These are phyloP conservation scores for Quillaja saponaria DNA, from an alignment of 306 rosid species.

Conservation along the genomic window DNA sequence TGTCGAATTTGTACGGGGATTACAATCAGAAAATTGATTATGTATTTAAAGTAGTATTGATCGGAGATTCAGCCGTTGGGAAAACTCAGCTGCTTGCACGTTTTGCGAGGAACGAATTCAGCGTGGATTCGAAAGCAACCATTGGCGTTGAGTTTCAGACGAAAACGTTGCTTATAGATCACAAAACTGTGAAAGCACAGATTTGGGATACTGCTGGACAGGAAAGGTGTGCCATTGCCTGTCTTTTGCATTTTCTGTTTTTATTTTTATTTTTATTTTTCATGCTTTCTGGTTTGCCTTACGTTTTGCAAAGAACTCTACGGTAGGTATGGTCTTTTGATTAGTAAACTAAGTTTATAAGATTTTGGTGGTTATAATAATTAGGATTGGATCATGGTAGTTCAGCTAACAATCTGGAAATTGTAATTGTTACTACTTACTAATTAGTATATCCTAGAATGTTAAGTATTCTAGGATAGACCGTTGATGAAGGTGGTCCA, in stretches of 20 bases:
- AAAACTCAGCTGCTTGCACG: constrained; percentile 89
- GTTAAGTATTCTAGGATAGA: too few relatives aligned
- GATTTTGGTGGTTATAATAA: background rate
- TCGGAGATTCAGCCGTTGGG: constrained; percentile 94
- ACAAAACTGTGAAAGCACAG: constrained; percentile 78
- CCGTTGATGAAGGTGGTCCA: too few relatives aligned
- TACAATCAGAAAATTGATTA: constrained; percentile 81
- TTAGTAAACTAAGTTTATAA: background rate
- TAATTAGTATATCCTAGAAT: too few relatives aligned
- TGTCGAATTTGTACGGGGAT: constrained; percentile 85
- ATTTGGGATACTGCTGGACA: constrained; percentile 99
- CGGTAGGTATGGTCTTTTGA: background rate
- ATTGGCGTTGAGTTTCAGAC: constrained; percentile 96
- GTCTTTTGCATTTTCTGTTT: background rate
- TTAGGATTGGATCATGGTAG: constrained; percentile 10
- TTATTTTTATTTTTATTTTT: background rate
- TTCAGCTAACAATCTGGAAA: background rate
- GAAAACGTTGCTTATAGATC: constrained; percentile 76
- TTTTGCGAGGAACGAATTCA: constrained; percentile 76
- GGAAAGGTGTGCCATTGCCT: constrained; percentile 59
- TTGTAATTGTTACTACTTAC: too few relatives aligned
- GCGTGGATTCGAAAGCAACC: constrained; percentile 78
- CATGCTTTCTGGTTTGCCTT: background rate
- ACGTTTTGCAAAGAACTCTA: background rate
- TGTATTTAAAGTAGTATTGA: constrained; percentile 90